Percentiles rank a stretch among this genome's conserved stretches.
phyloP scores from a whole-genome alignment of 2,329 filamentous ascomycete species.

The Ampelomyces quisqualis region DNA sequence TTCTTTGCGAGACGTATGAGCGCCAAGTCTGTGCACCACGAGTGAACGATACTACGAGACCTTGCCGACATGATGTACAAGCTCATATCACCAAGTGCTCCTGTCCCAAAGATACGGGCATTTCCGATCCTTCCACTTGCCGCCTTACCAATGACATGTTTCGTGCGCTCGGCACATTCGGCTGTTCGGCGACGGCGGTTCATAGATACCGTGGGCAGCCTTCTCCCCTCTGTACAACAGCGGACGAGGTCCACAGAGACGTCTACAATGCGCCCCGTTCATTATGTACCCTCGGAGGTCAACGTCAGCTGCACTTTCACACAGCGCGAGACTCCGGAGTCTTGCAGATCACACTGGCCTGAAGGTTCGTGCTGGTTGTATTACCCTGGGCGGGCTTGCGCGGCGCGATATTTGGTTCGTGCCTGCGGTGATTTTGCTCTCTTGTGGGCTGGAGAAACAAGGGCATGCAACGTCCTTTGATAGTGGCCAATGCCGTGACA shows the following conservation, averaged over 20 bases:
- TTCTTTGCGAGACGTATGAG: slow-evolving; percentile 8
- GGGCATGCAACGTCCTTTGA: not conserved
- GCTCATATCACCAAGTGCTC: not conserved
- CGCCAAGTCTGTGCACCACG: slow-evolving; percentile 15
- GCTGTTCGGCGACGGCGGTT: not conserved
- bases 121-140: not conserved
- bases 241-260: slow-evolving; percentile 7
- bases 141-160: not conserved
- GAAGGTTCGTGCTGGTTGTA: not conserved
- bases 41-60: slow-evolving; percentile 9
- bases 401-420: not conserved
- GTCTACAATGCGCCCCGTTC: slow-evolving; percentile 8
- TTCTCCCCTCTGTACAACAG: slow-evolving; percentile 8
- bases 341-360: not conserved
- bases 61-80: slow-evolving; percentile 6
- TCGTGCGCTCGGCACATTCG: not conserved
- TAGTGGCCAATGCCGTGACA: slow-evolving; percentile 1
- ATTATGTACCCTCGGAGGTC: slow-evolving; percentile 7
- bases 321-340: slow-evolving; percentile 4
- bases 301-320: slow-evolving; percentile 12
- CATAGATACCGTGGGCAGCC: too few species aligned
- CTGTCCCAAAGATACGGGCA: not conserved
- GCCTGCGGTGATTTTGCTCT: not conserved
- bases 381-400: not conserved
- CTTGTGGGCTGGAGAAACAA: not conserved